A percentile compares a stretch with the other conserved stretches of the same genome.
Conservation (phyloP, 352 stramenopile species). For the Nannochloropsis limnetica region DNA sequence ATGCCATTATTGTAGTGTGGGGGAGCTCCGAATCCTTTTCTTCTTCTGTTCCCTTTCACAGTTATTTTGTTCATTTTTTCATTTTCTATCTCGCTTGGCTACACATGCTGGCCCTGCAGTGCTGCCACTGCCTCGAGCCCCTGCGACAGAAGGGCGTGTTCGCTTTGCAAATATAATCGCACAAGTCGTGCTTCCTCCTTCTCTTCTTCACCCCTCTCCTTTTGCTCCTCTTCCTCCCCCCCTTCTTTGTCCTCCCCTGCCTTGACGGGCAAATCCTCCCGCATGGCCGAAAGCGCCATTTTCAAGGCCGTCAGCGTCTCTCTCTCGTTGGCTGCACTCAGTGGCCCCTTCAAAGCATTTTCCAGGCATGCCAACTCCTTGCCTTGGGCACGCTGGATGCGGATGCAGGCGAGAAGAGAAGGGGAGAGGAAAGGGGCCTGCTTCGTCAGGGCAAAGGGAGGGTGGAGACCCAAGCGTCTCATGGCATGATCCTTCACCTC, state of each 20-base stretch:
- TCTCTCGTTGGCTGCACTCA: slow-evolving; percentile 2
- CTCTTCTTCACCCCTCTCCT: not conserved
- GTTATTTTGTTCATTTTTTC: not conserved
- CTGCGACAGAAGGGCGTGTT: not conserved
- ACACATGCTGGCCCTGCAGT: not conserved
- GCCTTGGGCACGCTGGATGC: not conserved
- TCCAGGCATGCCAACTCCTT: slow-evolving; percentile 10
- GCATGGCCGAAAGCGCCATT: not conserved
- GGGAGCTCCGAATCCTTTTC: no score
- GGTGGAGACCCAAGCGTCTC: not conserved
- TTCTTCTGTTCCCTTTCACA: not conserved
- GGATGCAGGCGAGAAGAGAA: not conserved
- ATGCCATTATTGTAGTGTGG: no score
- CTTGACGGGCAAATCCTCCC: not conserved
- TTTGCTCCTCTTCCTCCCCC: not conserved
- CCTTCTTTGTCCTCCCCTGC: not conserved
- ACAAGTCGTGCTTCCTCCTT: not conserved
- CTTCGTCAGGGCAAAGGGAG: not conserved
- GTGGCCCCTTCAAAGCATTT: not conserved
- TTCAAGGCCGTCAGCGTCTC: not conserved
- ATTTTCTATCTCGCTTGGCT: not conserved
- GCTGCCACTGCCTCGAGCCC: not conserved
- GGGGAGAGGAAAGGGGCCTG: slow-evolving; percentile 7
- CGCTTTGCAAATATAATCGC: not conserved
- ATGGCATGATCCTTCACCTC: slow-evolving; percentile 18